Conservation (phyloP, 108 stramenopile genomes). For the Cyclotella atomus region DNA sequence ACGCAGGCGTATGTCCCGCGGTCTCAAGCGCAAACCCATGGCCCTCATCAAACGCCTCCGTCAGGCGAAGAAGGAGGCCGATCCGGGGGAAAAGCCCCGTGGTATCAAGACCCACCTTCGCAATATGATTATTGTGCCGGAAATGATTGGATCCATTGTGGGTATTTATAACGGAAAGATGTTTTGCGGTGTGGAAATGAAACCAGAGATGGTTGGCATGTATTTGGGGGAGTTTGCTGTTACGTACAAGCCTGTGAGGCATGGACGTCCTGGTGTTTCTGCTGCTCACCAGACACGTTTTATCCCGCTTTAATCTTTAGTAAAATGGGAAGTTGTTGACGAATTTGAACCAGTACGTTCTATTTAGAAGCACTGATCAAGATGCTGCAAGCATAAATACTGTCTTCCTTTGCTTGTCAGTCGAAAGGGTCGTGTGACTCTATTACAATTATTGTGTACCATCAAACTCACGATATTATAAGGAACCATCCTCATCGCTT, state of each 20-base stretch:
- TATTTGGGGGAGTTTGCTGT: constrained; percentile 99
- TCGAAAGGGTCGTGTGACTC: too few species aligned
- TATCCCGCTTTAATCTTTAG: constrained; percentile 98
- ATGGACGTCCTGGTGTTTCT: constrained; percentile 99
- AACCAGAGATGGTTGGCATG: constrained; percentile 99
- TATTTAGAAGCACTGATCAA: too few species aligned
- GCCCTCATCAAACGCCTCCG: constrained; percentile 98
- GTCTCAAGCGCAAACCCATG: constrained; percentile 99
- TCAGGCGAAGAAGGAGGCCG: constrained; percentile 99
- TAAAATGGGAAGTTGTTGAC: not conserved
- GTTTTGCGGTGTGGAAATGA: constrained; percentile 99
- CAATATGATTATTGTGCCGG: constrained; percentile 99
- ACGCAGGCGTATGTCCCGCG: constrained; percentile 98
- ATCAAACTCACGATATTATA: too few species aligned
- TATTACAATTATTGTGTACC: too few species aligned
- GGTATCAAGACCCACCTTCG: constrained; percentile 99
- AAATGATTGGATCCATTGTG: constrained; percentile 99
- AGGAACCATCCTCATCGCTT: too few species aligned
- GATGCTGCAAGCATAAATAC: too few species aligned
- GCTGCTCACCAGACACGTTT: constrained; percentile 97
- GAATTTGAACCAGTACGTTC: too few species aligned
- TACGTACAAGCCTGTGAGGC: constrained; percentile 98
- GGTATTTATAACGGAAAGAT: constrained; percentile 99
- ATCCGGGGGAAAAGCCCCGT: constrained; percentile 97
- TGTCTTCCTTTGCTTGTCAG: too few species aligned